phyloP scores from a whole-genome alignment of 1,284 basidiomycete genomes.

The Ceratobasidium theobromae region DNA sequence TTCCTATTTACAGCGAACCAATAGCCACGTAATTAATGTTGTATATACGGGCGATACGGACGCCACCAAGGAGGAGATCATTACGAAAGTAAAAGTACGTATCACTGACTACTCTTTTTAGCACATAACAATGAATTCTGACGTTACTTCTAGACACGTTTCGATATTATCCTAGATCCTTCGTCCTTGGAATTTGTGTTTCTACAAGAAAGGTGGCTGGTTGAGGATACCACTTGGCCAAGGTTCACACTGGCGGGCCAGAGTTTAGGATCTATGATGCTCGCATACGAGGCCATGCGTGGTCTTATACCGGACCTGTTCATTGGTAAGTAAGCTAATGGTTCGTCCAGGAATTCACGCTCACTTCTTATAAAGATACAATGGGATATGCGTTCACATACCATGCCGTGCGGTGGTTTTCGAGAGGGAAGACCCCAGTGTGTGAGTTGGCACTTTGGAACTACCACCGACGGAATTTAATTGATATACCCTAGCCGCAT shows the following conservation, averaged over 20 bases:
- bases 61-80: conserved; percentile 78
- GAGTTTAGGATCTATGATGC: conserved; percentile 80
- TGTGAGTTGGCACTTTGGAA: conserved; percentile 41
- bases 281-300: conserved; percentile 80
- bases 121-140: not conserved
- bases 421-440: conserved; percentile 36
- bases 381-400: conserved; percentile 98
- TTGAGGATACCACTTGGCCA: conserved; percentile 84
- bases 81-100: conserved; percentile 77
- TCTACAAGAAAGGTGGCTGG: conserved; percentile 65
- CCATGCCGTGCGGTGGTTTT: conserved; percentile 68
- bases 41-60: conserved; percentile 90
- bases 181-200: conserved; percentile 74
- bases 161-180: conserved; percentile 75
- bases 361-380: conserved; percentile 62
- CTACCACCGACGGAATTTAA: not conserved
- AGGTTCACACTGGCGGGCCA: conserved; percentile 91
- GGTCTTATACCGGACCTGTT: conserved; percentile 83
- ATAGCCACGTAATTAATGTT: conserved; percentile 70
- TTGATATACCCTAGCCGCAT: conserved; percentile 67
- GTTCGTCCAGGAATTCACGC: not conserved
- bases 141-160: conserved; percentile 62
- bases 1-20: conserved; percentile 70
- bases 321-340: conserved; percentile 72
- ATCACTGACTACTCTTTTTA: not conserved